These are phyloP conservation scores for Hypomontagnella monticulosa DNA, from an alignment of 495 filamentous ascomycete genomes.

Conservation along the genomic window DNA sequence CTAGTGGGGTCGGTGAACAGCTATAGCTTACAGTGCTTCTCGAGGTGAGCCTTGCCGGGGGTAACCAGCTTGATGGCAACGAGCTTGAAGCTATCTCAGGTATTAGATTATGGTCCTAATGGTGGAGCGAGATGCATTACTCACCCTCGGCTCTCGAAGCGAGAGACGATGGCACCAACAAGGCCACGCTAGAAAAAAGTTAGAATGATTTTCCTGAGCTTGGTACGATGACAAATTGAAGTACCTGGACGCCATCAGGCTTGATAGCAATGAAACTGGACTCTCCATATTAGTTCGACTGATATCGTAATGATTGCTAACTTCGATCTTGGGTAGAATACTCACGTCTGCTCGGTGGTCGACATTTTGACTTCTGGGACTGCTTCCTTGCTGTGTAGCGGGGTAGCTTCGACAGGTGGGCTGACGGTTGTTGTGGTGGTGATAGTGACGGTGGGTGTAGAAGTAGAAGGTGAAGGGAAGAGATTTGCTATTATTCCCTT, in stretches of 20 bases:
- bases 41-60: conserved; percentile 90
- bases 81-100: conserved; percentile 84
- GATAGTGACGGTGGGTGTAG: conserved; percentile 52
- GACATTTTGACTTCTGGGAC: conserved; percentile 73
- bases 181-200: conserved; percentile 80
- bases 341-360: conserved; percentile 90
- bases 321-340: conserved; percentile 32
- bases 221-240: conserved; percentile 17
- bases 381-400: conserved; percentile 35
- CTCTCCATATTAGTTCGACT: conserved; percentile 55
- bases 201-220: conserved; percentile 17
- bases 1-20: conserved; percentile 2
- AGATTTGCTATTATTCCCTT: conserved; percentile 42
- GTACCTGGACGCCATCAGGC: conserved; percentile 98
- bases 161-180: conserved; percentile 92
- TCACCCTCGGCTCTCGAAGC: conserved; percentile 94
- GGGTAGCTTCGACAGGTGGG: conserved; percentile 54
- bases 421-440: conserved; percentile 51
- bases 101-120: conserved; percentile 9
- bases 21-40: conserved; percentile 80
- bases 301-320: not conserved
- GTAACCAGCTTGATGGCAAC: conserved; percentile 92
- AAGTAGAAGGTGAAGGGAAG: conserved; percentile 44
- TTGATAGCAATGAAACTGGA: conserved; percentile 98
- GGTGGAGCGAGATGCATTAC: conserved; percentile 38